Conservation (phyloP, 2,329 filamentous ascomycete genomes). For the Trichophyton simii region DNA sequence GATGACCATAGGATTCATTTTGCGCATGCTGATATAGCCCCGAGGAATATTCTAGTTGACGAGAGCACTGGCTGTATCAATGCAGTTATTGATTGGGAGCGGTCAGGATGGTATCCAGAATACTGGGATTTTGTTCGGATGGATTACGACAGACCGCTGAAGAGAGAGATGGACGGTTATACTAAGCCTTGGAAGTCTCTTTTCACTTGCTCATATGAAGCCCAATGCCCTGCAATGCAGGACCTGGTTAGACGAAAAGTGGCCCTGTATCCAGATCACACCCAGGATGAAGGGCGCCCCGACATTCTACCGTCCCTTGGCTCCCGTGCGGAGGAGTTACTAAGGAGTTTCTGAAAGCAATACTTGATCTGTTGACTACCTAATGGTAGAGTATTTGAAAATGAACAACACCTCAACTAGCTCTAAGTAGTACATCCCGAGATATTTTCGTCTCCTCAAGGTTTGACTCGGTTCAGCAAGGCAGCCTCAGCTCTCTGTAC, state of each 20-base stretch:
- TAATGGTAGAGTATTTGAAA: not conserved
- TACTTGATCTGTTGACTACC: not conserved
- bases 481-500: no score
- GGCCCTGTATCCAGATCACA: not conserved
- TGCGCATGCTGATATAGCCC: conserved; percentile 13
- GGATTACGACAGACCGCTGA: not conserved
- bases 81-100: conserved; percentile 15
- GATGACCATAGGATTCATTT: conserved; percentile 7
- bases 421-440: not conserved
- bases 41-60: conserved; percentile 14
- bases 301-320: not conserved
- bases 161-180: not conserved
- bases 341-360: not conserved
- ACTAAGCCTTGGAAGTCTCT: not conserved
- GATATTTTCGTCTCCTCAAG: not conserved
- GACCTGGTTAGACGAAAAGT: not conserved
- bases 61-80: conserved; percentile 11
- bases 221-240: not conserved
- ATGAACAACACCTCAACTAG: not conserved
- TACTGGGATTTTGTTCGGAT: conserved; percentile 13
- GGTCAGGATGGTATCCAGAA: conserved; percentile 14
- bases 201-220: not conserved
- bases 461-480: no score
- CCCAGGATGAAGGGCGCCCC: not conserved
- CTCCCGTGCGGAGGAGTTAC: not conserved